A percentile compares a stretch with the other conserved stretches of the same genome.
Evolutionary conservation across 768 basidiomycete species (phyloP).

Genomic region (Hygrocybe coccinea): DNA sequence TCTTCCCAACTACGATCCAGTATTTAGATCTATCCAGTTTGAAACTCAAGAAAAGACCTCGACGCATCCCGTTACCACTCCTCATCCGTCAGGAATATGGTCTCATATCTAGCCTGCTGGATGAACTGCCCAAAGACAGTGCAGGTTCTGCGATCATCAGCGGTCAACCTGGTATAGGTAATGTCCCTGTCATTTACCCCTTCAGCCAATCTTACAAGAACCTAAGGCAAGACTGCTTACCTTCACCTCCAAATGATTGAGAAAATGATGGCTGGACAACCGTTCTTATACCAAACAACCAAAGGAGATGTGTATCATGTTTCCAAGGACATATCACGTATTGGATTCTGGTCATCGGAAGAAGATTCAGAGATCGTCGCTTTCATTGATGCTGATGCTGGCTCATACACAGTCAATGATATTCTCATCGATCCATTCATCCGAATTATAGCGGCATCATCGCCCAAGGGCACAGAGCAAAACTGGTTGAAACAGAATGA

Average conservation of each 20-base stretch:
- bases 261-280: background rate
- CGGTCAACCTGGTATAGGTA: conserved; percentile 5
- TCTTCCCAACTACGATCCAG: background rate
- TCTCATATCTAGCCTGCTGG: background rate
- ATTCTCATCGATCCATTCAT: background rate
- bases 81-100: background rate
- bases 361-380: background rate
- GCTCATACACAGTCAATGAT: background rate
- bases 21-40: conserved; percentile 1
- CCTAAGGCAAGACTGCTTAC: conserved; percentile 1
- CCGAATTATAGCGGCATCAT: conserved; percentile 2
- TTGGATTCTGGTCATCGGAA: background rate
- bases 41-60: background rate
- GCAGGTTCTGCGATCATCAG: background rate
- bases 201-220: background rate
- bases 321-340: background rate
- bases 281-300: background rate
- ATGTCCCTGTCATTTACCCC: background rate
- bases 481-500: background rate
- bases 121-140: background rate
- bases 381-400: background rate
- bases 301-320: background rate
- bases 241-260: conserved; percentile 1
- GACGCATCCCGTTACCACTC: background rate
- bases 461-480: background rate